Base-by-base conservation (phyloP, 805 yeast species). In the Lipomyces spencermartinsiae region DNA sequence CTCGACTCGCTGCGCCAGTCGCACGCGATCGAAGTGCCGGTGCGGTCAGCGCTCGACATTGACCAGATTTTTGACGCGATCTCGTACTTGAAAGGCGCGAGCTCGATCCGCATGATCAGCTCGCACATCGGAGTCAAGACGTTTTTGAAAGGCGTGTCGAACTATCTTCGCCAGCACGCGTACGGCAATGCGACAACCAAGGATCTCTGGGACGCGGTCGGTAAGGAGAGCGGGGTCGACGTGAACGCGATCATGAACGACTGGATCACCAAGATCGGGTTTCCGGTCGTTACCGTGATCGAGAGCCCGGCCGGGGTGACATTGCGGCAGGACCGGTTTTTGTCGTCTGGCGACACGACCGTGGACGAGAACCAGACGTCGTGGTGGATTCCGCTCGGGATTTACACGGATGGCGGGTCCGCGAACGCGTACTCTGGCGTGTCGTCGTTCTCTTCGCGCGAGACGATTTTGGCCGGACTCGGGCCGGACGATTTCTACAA, bases 41-140 rank as follows among this genome's bases (percentile, higher is more conserved):
- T 91, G 35, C 85, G 86, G 77, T 84, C 84, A 71, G 93, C 93
- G 29, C 90, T 87, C 74, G 93, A 91, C 76, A 89, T 91, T 73
- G 89, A 89, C 78, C 95, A 91, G 82, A 89, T 91, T 72, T 91
- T 91, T 76, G 96, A 91, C 78, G 91, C 93, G 57, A 91, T 91
- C 73, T 90, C 95, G 9, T 91, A 91, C 78, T 83, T 90, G 46
- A 91, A 91, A 79, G 97, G 97, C 73, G 89, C 94, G 22, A 87
- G 92, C 5, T 82, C 89, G 68, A 84, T 90, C 78, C 87, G 91
- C 78, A 91, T 90, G 97, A 86, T 90, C 73, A 86, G 92, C 56
- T 85, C 84, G 74, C 89, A 92, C 89, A 83, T 90, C 72, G 94
- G 94, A 62, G 93, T 87, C 77, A 92, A 89, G 71, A 84, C 81